phyloP scores from a whole-genome alignment of 2,329 filamentous ascomycete genomes.

The Trichoderma sp. region DNA sequence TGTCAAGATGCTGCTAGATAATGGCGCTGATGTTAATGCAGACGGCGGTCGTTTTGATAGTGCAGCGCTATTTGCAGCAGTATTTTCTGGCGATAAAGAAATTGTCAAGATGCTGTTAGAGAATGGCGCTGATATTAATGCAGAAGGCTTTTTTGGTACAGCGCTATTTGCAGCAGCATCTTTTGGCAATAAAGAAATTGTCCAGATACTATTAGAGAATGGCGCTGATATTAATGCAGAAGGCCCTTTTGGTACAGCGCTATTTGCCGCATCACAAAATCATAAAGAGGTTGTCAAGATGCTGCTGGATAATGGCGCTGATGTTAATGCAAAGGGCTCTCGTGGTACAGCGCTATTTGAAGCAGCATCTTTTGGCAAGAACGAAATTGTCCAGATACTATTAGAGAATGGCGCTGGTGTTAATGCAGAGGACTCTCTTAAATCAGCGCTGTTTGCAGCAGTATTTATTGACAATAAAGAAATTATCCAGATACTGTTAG shows the following conservation, averaged over 20 bases:
- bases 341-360: not conserved
- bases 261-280: not conserved
- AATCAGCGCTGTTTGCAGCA: not conserved
- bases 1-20: not conserved
- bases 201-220: not conserved
- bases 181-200: not conserved
- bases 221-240: not conserved
- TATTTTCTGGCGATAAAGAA: not conserved
- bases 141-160: too few relatives aligned
- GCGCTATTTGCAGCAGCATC: not conserved
- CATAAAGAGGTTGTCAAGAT: not conserved
- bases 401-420: too few relatives aligned
- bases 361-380: not conserved
- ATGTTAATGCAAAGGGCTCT: not conserved
- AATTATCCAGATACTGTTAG: not conserved
- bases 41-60: too few relatives aligned
- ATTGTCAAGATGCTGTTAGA: not conserved
- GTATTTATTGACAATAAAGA: rapidly evolving
- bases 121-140: too few relatives aligned
- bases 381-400: not conserved
- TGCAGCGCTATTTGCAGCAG: not conserved
- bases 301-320: not conserved
- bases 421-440: too few relatives aligned
- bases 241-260: not conserved
- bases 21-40: not conserved